Base-by-base conservation (phyloP, 345 rosid genomes). In the Lepidium africanum region DNA sequence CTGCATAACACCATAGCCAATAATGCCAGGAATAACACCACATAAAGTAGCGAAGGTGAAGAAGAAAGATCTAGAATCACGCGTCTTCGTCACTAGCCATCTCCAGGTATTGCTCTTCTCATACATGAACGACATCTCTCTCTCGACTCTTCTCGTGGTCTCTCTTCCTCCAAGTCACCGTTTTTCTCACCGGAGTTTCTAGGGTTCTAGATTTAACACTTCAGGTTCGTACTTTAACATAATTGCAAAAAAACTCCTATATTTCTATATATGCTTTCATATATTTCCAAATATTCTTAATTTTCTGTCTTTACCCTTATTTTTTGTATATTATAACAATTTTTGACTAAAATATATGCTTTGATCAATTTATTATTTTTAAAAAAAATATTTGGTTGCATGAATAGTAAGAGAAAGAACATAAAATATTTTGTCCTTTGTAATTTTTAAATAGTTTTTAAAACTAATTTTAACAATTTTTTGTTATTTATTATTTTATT, bases 1-100 rank as follows among this genome's bases (percentile, higher is more conserved):
- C 83, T 91, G 96, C 97, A 94, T 89, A 73, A 94, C 96, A 47
- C 82, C 78, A 64, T 91, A 94, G 57, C 99, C 99, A 36, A 94
- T 79, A 23, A 85, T 75, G 8, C 96, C 97, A 0, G 99, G 96
- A 56, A 94, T 82, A 56, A 94, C 93, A 56, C 96, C 96, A 69
- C 99, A 94, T 3, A 86, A 58, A 64, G 99, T 80, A 58, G 96
- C 99, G 76, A 94, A 91, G 9, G 90, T 74, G 41, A 91, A 75
- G 86, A 91, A 89, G 88, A 94, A 91, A 4, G 97, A 78, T 83
- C 78, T 94, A 0, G 96, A 91, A 46, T 87, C 97, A 56, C 90
- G 70, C 7, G 96, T 91, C 82, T 76, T 80, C 84, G 70, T 77
- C 80, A 88, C 95, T 15, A 90, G 25, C 92, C 97, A 86, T 77